phyloP scores from a whole-genome alignment of 2,329 filamentous ascomycete genomes.

The Hypoxylon rubiginosum region DNA sequence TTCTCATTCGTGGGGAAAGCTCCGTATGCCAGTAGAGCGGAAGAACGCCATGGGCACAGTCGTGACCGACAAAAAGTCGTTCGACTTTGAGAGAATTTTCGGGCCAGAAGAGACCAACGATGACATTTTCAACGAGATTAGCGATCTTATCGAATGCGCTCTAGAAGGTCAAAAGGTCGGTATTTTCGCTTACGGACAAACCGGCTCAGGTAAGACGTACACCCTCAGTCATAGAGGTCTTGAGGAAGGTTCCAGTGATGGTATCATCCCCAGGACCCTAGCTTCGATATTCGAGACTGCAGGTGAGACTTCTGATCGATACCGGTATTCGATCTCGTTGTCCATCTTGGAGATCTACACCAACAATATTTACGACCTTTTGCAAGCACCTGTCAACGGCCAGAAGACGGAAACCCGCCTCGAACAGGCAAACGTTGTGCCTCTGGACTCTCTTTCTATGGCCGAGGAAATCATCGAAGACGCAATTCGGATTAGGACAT shows the following conservation, averaged over 20 bases:
- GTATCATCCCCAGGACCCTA: slow-evolving; percentile 92
- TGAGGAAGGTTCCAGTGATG: slow-evolving; percentile 59
- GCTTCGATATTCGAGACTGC: slow-evolving; percentile 87
- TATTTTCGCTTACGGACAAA: slow-evolving; percentile 98
- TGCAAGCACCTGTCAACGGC: slow-evolving; percentile 69
- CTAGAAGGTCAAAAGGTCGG: slow-evolving; percentile 96
- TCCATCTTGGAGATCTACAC: slow-evolving; percentile 99
- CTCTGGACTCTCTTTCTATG: slow-evolving; percentile 79
- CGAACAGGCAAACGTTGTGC: slow-evolving; percentile 60
- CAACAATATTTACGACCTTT: slow-evolving; percentile 90
- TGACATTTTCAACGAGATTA: slow-evolving; percentile 92
- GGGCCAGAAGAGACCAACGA: slow-evolving; percentile 79
- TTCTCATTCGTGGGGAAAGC: slow-evolving; percentile 83
- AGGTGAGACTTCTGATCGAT: slow-evolving; percentile 86
- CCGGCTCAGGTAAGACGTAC: slow-evolving; percentile 93
- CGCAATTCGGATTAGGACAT: slow-evolving; percentile 84
- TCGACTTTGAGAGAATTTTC: slow-evolving; percentile 94
- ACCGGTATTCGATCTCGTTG: slow-evolving; percentile 83
- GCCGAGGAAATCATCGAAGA: slow-evolving; percentile 82
- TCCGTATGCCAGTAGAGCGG: slow-evolving; percentile 83
- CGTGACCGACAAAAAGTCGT: slow-evolving; percentile 80
- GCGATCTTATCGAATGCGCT: slow-evolving; percentile 91
- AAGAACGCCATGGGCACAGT: slow-evolving; percentile 80
- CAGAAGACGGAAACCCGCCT: slow-evolving; percentile 92
- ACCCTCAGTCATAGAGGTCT: slow-evolving; percentile 79